Evolutionary conservation across 116 monocot species (phyloP).

Genomic region (Trichopus zeylanicus): DNA sequence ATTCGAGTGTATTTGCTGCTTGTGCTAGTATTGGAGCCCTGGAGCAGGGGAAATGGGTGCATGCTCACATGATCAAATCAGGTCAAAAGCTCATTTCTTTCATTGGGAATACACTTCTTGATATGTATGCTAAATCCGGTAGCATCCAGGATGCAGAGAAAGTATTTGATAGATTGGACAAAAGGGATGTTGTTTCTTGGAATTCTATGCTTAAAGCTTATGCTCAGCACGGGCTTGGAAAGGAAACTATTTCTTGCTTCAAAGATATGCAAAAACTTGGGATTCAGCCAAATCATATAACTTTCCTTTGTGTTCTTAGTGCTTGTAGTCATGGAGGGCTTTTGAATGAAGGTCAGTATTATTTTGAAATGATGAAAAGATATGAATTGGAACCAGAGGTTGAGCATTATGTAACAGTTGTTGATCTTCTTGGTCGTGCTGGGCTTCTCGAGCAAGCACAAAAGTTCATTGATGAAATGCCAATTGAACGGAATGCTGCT

Average conservation of each 20-base stretch:
- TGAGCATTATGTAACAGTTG: conserved; percentile 33
- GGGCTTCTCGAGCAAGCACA: conserved; percentile 27
- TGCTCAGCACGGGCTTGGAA: conserved; percentile 26
- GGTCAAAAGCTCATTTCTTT: conserved; percentile 14
- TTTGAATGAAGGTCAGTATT: conserved; percentile 17
- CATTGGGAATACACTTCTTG: conserved; percentile 31
- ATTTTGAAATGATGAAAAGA: conserved; percentile 21
- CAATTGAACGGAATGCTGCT: conserved; percentile 20
- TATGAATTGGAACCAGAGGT: conserved; percentile 15
- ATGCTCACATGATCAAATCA: conserved; percentile 29
- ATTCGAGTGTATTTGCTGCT: conserved; percentile 27
- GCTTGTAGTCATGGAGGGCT: conserved; percentile 32
- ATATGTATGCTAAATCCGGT: conserved; percentile 37
- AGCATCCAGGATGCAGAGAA: conserved; percentile 28
- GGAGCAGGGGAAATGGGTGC: conserved; percentile 36
- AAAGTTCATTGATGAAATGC: conserved; percentile 24
- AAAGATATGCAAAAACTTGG: conserved; percentile 13
- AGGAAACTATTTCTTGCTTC: conserved; percentile 13
- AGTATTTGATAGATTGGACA: conserved; percentile 15
- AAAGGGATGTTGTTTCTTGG: conserved; percentile 28
- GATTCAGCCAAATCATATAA: conserved; percentile 14
- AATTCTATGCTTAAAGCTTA: conserved; percentile 29
- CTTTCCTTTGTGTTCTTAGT: conserved; percentile 22
- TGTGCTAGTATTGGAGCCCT: conserved; percentile 24
- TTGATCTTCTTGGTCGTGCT: conserved; percentile 30